Percentiles rank a stretch among this genome's conserved stretches.
Conservation (phyloP, 371 early-diverging fungal genomes). For the Cokeromyces recurvatus region DNA sequence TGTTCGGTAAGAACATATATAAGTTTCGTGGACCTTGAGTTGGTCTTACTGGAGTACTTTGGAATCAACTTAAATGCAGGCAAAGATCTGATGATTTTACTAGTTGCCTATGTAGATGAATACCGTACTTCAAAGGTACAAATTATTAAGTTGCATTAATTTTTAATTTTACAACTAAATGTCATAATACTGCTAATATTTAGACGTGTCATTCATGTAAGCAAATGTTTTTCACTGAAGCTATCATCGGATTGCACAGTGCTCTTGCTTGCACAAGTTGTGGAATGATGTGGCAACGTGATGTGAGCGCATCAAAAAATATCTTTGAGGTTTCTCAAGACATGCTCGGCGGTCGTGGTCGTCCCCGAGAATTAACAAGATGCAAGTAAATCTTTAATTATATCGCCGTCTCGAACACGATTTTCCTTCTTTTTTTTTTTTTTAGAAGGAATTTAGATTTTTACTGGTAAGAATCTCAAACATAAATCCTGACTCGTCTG, state of each 20-base stretch:
- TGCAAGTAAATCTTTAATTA: not conserved
- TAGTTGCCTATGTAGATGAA: not conserved
- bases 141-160: too few species aligned
- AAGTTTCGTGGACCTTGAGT: not conserved
- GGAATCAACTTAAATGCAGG: not conserved
- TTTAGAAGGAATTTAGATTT: conserved; percentile 1
- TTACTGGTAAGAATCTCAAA: not conserved
- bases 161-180: not conserved
- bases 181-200: not conserved
- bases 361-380: not conserved
- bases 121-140: conserved; percentile 2
- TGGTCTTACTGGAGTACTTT: not conserved
- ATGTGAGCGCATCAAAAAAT: not conserved
- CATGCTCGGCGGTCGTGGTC: not conserved
- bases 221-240: too few species aligned
- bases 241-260: too few species aligned
- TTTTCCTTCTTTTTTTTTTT: too few species aligned
- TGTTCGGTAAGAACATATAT: not conserved
- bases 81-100: not conserved
- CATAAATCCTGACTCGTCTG: not conserved
- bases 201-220: too few species aligned
- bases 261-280: too few species aligned
- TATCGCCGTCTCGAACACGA: conserved; percentile 1
- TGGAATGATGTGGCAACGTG: not conserved
- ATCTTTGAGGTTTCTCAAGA: not conserved